Conservation (phyloP, 2,329 filamentous ascomycete species). For the Penicillium sp. region DNA sequence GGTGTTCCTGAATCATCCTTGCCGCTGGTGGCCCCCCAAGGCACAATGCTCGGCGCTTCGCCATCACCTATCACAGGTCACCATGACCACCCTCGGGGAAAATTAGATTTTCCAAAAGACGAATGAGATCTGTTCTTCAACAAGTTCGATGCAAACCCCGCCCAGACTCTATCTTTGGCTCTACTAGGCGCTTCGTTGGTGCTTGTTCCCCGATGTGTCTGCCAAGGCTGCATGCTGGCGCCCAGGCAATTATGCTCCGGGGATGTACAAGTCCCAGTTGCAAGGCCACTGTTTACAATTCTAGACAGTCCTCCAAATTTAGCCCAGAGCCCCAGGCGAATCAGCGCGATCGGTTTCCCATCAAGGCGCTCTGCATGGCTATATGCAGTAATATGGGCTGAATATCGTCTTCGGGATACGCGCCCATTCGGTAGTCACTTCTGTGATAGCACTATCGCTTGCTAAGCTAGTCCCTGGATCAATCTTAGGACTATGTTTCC, state of each 20-base stretch:
- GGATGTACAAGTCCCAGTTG: constrained; percentile 7
- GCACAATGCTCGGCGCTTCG: constrained; percentile 21
- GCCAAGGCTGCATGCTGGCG: constrained; percentile 25
- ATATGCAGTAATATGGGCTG: not conserved
- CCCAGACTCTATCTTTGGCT: constrained; percentile 16
- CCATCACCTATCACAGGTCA: constrained; percentile 18
- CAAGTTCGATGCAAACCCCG: not conserved
- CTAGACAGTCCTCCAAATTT: constrained; percentile 5
- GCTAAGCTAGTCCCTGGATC: constrained; percentile 2
- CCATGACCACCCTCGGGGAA: not conserved
- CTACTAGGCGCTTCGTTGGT: constrained; percentile 1
- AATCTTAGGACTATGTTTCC: not conserved
- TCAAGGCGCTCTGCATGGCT: constrained; percentile 1
- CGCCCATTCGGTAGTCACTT: constrained; percentile 9
- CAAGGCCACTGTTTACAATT: constrained; percentile 8
- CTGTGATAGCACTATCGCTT: constrained; percentile 20
- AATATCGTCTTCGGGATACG: constrained; percentile 6
- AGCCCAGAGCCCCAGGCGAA: constrained; percentile 5
- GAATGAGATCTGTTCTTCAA: constrained; percentile 4
- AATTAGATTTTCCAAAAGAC: constrained; percentile 1
- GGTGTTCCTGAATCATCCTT: constrained; percentile 1
- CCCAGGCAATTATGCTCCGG: constrained; percentile 11
- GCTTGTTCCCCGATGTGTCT: constrained; percentile 6
- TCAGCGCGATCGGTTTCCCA: not conserved
- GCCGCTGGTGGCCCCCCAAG: constrained; percentile 14